Evolutionary conservation across 192 early-diverging fungal species (phyloP), one percentile per base, ranked within the genome.

Genomic region (Cladochytrium replicatum): DNA sequence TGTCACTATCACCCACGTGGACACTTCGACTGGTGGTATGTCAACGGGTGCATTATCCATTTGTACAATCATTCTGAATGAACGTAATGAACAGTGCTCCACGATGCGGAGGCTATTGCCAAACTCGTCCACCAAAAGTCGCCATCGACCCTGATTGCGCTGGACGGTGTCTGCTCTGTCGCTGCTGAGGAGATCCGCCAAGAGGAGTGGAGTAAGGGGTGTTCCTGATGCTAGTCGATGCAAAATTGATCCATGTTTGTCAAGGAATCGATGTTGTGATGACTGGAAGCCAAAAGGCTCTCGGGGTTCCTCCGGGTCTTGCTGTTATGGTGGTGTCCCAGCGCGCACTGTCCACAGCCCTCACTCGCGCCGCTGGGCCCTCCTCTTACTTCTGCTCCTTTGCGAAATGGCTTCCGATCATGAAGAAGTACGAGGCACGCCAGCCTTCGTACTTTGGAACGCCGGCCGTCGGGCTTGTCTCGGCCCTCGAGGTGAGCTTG

Each of bases 361-460:
- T 72, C 21, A 67, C 61, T 47, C 81, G 91, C 60, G 83, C 85
- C 60, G 76, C 84, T 24, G 74, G 81, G 9, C 83, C 89, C n/a
- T 60, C 77, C 17, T 83, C 83, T 29, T 98, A 98, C 77, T 98
- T 88, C 62, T 81, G 79, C 29, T 87, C 80, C 61, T 93, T 89
- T 84, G 75, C 71, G 51, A 88, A 91, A 52, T 98, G 94, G 94
- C 73, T 92, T 58, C 94, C 94, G 29, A 84, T 98, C 62, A 98
- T 98, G 94, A 67, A 80, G 52, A 82, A 88, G 25, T 98, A 98
- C 69, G 94, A 98, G 71, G 81, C 82, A 0, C 81, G 90, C 49
- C 87, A 89, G 47, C 79, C 84, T 24, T 77, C 79, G 46, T 98
- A 98, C 72, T 98, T 98, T 78, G 94, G 91, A 44, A 98, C 94